Conservation (phyloP, 306 rosid species). For the Vicia villosa region DNA sequence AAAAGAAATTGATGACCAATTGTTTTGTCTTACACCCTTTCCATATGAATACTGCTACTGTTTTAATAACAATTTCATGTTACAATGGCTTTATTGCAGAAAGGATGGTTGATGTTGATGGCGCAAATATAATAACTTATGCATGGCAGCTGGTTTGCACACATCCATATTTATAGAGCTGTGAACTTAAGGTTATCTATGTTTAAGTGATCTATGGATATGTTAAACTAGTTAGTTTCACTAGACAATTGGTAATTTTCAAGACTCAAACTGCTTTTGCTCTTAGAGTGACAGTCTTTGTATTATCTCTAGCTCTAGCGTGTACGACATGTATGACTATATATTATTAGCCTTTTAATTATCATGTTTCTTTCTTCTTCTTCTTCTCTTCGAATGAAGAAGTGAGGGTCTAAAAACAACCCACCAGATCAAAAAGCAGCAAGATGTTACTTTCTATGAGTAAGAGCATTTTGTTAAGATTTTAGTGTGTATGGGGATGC, state of each 20-base stretch:
- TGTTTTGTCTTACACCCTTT: neutral
- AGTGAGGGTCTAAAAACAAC: too few species aligned
- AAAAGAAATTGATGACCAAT: neutral
- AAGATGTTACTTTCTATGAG: too few species aligned
- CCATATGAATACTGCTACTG: too few species aligned
- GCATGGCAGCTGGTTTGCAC: slow-evolving; percentile 24
- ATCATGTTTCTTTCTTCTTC: too few species aligned
- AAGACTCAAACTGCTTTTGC: slow-evolving; percentile 3
- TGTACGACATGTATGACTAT: slow-evolving; percentile 19
- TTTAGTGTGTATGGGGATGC: too few species aligned
- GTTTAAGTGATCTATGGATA: neutral
- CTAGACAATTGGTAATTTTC: slow-evolving; percentile 5
- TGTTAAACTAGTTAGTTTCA: slow-evolving; percentile 7
- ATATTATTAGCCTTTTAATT: neutral
- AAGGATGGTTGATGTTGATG: slow-evolving; percentile 16
- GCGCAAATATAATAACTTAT: slow-evolving; percentile 17
- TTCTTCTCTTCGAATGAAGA: too few species aligned
- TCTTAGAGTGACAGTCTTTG: neutral
- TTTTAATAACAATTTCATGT: too few species aligned
- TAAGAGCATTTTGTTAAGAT: too few species aligned
- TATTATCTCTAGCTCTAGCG: neutral
- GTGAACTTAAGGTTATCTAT: neutral
- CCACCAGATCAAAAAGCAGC: too few species aligned
- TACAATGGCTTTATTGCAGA: too few species aligned
- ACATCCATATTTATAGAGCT: slow-evolving; percentile 1